phyloP scores from a whole-genome alignment of 2,329 filamentous ascomycete genomes.

The Alternaria panax region DNA sequence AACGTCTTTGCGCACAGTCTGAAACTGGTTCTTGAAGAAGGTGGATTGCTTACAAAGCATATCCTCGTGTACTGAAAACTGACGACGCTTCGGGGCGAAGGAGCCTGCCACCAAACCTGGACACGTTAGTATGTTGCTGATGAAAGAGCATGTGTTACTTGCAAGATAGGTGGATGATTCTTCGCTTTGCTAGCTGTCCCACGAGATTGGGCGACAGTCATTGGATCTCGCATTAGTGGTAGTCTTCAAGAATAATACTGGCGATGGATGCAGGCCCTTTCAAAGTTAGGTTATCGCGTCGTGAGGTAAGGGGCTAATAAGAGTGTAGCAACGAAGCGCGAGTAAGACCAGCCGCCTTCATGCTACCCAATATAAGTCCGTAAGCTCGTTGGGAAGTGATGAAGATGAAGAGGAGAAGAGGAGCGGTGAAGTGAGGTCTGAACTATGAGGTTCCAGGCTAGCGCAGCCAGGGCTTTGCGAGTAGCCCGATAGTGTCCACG shows the following conservation, averaged over 20 bases:
- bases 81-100: not conserved
- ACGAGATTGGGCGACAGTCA: not conserved
- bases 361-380: no score
- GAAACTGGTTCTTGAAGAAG: not conserved
- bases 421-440: not conserved
- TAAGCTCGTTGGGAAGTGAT: no score
- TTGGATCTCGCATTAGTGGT: not conserved
- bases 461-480: not conserved
- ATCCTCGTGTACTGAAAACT: not conserved
- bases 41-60: not conserved
- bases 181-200: not conserved
- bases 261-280: not conserved
- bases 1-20: no score
- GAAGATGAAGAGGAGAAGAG: not conserved
- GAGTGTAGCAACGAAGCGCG: no score
- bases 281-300: not conserved
- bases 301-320: rapidly evolving
- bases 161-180: not conserved
- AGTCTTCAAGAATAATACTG: not conserved
- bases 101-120: not conserved
- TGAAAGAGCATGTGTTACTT: not conserved
- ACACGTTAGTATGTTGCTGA: not conserved
- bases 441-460: not conserved
- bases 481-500: no score
- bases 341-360: no score